Conservation (phyloP, 108 stramenopile species). For the Parietichytrium sp. region DNA sequence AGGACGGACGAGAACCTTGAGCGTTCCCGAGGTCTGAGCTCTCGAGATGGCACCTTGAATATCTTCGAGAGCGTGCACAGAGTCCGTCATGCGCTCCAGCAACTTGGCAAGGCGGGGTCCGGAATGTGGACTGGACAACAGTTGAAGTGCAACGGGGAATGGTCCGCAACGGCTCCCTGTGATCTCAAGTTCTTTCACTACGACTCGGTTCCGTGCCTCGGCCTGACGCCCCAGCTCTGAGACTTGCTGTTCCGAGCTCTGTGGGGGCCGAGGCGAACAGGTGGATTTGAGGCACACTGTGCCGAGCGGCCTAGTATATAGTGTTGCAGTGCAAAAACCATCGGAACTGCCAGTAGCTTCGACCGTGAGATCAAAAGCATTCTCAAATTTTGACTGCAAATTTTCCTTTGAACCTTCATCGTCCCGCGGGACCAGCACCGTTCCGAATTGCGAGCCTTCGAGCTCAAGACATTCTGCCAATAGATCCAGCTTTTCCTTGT, state of each 20-base stretch:
- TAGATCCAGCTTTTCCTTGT: conserved; percentile 43
- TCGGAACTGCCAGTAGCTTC: not conserved
- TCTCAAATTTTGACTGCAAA: too few relatives aligned
- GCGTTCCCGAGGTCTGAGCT: not conserved
- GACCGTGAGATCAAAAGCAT: conserved; percentile 9
- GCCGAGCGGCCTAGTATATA: not conserved
- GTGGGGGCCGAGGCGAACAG: not conserved
- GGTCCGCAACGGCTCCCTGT: conserved; percentile 24
- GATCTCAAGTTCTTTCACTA: not conserved
- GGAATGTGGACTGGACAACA: not conserved
- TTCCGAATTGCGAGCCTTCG: not conserved
- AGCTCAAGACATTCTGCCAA: not conserved
- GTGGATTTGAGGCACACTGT: conserved; percentile 7
- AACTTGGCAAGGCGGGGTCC: too few relatives aligned
- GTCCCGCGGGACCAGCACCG: not conserved
- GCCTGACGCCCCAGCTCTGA: not conserved
- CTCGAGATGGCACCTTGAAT: not conserved
- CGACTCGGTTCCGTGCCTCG: not conserved
- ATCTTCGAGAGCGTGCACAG: not conserved
- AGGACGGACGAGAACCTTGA: too few relatives aligned
- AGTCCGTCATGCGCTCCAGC: not conserved
- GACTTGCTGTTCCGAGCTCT: not conserved
- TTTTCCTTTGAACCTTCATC: not conserved
- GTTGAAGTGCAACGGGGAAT: not conserved
- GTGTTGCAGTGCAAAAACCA: not conserved